phyloP scores from a whole-genome alignment of 2,329 filamentous ascomycete genomes.

The Neodidymelliopsis sp. region DNA sequence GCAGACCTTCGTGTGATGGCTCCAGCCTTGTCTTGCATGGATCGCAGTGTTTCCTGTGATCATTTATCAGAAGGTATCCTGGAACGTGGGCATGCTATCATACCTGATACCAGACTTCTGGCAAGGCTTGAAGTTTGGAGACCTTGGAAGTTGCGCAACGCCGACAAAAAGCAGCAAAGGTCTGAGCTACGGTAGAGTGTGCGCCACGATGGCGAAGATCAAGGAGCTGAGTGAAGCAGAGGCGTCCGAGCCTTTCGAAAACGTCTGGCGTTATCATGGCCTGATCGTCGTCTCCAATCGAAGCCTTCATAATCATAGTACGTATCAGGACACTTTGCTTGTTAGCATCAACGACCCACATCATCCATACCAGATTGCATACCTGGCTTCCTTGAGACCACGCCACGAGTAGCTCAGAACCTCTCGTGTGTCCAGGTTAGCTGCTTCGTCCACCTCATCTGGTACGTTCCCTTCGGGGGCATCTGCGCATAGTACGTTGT shows the following conservation, averaged over 20 bases:
- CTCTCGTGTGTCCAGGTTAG: slow-evolving; percentile 83
- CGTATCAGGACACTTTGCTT: slow-evolving; percentile 71
- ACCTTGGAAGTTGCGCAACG: slow-evolving; percentile 63
- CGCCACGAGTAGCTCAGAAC: slow-evolving; percentile 94
- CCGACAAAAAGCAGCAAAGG: slow-evolving; percentile 82
- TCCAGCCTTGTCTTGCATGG: slow-evolving; percentile 77
- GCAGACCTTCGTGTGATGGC: slow-evolving; percentile 88
- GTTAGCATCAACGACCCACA: slow-evolving; percentile 1
- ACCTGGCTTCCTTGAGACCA: slow-evolving; percentile 93
- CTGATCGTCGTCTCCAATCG: slow-evolving; percentile 34
- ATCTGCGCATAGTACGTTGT: slow-evolving; percentile 84
- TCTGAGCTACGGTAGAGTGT: slow-evolving; percentile 90
- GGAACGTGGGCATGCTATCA: not conserved
- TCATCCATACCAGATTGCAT: slow-evolving; percentile 25
- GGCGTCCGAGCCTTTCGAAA: slow-evolving; percentile 71
- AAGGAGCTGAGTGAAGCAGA: slow-evolving; percentile 83
- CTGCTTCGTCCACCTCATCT: slow-evolving; percentile 75
- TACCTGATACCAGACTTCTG: slow-evolving; percentile 72
- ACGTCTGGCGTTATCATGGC: slow-evolving; percentile 51
- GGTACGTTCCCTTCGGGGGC: slow-evolving; percentile 89
- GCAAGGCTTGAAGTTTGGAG: slow-evolving; percentile 55
- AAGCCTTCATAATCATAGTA: slow-evolving; percentile 49
- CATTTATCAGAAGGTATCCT: not conserved
- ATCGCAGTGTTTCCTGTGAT: slow-evolving; percentile 67
- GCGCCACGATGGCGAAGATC: slow-evolving; percentile 88